Percentiles rank a stretch among this genome's conserved stretches.
phyloP scores from a whole-genome alignment of 257 asterid species.

The Gynochthodes officinalis region DNA sequence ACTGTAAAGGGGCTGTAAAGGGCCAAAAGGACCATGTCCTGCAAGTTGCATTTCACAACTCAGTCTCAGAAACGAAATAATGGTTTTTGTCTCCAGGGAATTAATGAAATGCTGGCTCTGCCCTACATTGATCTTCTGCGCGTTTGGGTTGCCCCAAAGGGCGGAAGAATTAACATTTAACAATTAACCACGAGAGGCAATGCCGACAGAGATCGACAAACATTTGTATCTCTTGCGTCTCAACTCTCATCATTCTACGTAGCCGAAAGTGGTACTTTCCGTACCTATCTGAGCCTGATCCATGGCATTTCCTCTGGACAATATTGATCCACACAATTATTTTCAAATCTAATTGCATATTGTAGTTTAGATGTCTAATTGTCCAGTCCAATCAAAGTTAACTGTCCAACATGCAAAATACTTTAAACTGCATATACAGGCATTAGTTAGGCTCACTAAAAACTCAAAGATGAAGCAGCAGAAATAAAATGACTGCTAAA shows the following conservation, averaged over 20 bases:
- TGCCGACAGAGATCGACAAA: constrained; percentile 12
- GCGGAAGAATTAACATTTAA: neutral
- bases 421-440: too few relatives aligned
- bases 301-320: too few relatives aligned
- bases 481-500: too few relatives aligned
- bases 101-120: constrained; percentile 4
- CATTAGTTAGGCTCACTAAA: too few relatives aligned
- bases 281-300: neutral
- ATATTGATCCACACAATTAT: too few relatives aligned
- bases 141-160: neutral
- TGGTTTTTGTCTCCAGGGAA: neutral
- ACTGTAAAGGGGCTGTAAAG: neutral
- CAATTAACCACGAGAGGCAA: neutral
- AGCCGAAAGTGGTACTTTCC: neutral
- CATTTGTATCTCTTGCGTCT: neutral
- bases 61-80: neutral
- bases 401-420: too few relatives aligned
- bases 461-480: too few relatives aligned
- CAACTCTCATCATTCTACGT: neutral
- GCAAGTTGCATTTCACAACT: constrained; percentile 4
- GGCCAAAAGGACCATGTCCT: neutral
- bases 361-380: too few relatives aligned
- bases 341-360: too few relatives aligned
- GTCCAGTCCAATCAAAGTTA: too few relatives aligned
- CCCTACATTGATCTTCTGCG: constrained; percentile 1